Evolutionary conservation across 768 basidiomycete species (phyloP).

Genomic region (Lactifluus hygrophoroides): DNA sequence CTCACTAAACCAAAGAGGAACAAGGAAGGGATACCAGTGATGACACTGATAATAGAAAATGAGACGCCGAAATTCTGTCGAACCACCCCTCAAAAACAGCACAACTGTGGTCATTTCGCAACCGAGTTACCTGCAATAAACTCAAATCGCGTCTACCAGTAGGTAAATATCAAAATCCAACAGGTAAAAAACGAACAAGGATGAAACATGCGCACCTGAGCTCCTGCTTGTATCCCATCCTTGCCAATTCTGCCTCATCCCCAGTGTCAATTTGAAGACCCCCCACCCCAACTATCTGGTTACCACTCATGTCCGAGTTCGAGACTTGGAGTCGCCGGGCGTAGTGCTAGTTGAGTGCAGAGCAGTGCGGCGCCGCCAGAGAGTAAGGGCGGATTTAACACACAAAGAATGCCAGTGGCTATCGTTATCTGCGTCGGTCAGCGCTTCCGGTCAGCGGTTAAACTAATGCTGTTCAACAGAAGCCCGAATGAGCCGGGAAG

Average conservation of each 20-base stretch:
- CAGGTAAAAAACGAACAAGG: not conserved
- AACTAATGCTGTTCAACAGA: no score
- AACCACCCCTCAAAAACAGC: not conserved
- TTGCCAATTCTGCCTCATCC: conserved; percentile 55
- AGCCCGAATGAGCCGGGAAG: no score
- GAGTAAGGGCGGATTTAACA: no score
- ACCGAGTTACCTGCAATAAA: conserved; percentile 44
- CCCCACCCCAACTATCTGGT: not conserved
- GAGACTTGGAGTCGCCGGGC: no score
- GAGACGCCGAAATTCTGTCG: conserved; percentile 62
- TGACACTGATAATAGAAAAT: conserved; percentile 69
- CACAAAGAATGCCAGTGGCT: not conserved
- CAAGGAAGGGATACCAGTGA: conserved; percentile 62
- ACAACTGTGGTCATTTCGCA: not conserved
- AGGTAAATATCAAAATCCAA: not conserved
- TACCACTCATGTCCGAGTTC: not conserved
- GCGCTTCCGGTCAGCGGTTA: no score
- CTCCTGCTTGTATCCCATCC: conserved; percentile 70
- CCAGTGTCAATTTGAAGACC: conserved; percentile 20
- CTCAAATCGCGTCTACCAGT: conserved; percentile 48
- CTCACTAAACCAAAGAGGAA: conserved; percentile 62
- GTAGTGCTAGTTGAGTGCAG: not conserved
- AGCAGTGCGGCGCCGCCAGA: not conserved
- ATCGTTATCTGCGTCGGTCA: not conserved
- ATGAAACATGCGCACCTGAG: conserved; percentile 37